Percentiles rank a stretch among this genome's conserved stretches.
Evolutionary conservation across 1,139 yeast species (phyloP).

Genomic region (Scheffersomyces lignicola): DNA sequence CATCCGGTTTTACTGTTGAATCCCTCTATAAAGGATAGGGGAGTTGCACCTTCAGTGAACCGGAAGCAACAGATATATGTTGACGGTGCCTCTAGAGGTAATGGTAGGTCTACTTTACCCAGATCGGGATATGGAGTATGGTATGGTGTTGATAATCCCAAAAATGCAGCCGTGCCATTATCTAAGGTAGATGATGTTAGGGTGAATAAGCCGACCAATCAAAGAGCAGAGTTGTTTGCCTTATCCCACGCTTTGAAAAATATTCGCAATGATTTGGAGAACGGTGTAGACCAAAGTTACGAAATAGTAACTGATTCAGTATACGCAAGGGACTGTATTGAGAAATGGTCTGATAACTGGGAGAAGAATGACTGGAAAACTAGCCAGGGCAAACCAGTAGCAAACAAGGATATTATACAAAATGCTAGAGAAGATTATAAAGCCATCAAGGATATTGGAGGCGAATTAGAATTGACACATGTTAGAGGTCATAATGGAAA

Average conservation of each 20-base stretch:
- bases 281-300: conserved; percentile 17
- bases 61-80: conserved; percentile 46
- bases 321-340: conserved; percentile 50
- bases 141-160: conserved; percentile 55
- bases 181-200: conserved; percentile 20
- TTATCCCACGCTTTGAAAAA: conserved; percentile 52
- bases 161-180: conserved; percentile 56
- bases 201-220: conserved; percentile 60
- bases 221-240: conserved; percentile 78
- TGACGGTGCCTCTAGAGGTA: conserved; percentile 69
- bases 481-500: conserved; percentile 74
- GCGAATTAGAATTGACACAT: conserved; percentile 46
- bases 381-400: conserved; percentile 43
- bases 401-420: conserved; percentile 52
- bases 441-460: conserved; percentile 36
- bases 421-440: conserved; percentile 22
- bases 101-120: conserved; percentile 51
- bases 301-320: conserved; percentile 56
- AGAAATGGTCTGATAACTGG: conserved; percentile 57
- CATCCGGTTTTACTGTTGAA: no score
- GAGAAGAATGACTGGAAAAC: conserved; percentile 52
- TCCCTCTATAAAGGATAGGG: no score
- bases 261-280: conserved; percentile 25
- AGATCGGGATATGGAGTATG: conserved; percentile 69
- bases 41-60: no score